phyloP scores from a whole-genome alignment of 2,329 filamentous ascomycete genomes.

The Periconia digitata region DNA sequence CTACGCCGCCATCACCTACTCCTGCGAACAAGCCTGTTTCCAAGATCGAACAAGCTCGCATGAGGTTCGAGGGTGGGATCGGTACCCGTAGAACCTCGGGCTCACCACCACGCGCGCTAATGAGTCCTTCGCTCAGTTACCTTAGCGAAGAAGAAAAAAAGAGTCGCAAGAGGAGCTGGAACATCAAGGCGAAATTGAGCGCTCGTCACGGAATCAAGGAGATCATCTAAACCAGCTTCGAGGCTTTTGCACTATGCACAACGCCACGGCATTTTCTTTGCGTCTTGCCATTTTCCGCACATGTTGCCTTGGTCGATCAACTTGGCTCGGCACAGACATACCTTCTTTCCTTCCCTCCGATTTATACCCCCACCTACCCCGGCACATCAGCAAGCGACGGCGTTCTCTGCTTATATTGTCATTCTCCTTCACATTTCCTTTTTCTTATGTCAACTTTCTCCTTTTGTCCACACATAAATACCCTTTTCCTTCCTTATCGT shows the following conservation, averaged over 20 bases:
- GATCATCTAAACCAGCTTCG: conserved; percentile 20
- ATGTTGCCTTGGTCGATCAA: too few relatives aligned
- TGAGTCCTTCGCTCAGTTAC: conserved; percentile 10
- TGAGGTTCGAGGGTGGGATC: conserved; percentile 14
- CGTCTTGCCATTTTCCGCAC: not conserved
- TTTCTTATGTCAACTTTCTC: not conserved
- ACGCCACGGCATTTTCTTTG: not conserved
- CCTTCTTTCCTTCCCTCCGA: not conserved
- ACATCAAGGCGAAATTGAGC: conserved; percentile 25
- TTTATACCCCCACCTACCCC: not conserved
- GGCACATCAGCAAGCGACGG: not conserved
- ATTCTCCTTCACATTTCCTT: not conserved
- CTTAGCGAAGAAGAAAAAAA: conserved; percentile 16
- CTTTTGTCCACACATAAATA: not conserved
- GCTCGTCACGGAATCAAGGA: conserved; percentile 29
- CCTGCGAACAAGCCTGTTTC: not conserved
- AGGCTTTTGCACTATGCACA: not conserved
- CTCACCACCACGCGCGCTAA: conserved; percentile 8
- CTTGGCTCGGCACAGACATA: too few relatives aligned
- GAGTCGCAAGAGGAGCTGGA: conserved; percentile 33
- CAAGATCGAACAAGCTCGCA: conserved; percentile 11
- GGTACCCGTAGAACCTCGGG: not conserved
- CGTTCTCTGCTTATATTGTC: not conserved
- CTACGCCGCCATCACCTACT: not conserved
- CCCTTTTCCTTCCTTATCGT: not conserved